Evolutionary conservation across 768 basidiomycete species (phyloP).

Genomic region (Fomitopsis serialis): DNA sequence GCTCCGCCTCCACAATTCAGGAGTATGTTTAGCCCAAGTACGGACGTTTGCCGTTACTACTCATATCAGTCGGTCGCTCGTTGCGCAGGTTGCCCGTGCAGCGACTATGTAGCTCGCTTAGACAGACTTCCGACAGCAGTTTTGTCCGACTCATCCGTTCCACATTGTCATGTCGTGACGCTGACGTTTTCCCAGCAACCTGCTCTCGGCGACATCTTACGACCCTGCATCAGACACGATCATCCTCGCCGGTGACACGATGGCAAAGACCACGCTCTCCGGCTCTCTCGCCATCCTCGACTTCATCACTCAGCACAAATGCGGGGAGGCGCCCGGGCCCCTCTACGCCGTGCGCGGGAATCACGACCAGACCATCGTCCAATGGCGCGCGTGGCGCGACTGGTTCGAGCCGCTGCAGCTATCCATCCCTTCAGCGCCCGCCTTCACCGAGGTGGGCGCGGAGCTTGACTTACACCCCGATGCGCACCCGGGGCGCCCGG

Average conservation of each 20-base stretch:
- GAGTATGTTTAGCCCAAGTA: too few relatives aligned
- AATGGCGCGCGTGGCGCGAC: slow-evolving; percentile 84
- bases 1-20: too few relatives aligned
- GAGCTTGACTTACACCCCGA: background rate
- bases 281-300: slow-evolving; percentile 59
- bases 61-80: too few relatives aligned
- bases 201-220: slow-evolving; percentile 62
- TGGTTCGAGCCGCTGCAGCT: slow-evolving; percentile 49
- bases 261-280: slow-evolving; percentile 59
- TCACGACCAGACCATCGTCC: slow-evolving; percentile 86
- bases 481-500: slow-evolving; percentile 10
- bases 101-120: too few relatives aligned
- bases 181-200: slow-evolving; percentile 36
- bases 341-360: slow-evolving; percentile 87
- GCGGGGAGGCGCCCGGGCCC: background rate
- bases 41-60: too few relatives aligned
- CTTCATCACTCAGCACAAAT: slow-evolving; percentile 55
- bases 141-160: too few relatives aligned
- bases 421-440: slow-evolving; percentile 2
- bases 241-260: slow-evolving; percentile 79
- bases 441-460: background rate
- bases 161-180: too few relatives aligned
- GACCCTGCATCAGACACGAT: slow-evolving; percentile 57
- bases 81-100: too few relatives aligned
- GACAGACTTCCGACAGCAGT: too few relatives aligned